Conservation (phyloP, 441 rosid genomes). For the Populus trichocarpa region DNA sequence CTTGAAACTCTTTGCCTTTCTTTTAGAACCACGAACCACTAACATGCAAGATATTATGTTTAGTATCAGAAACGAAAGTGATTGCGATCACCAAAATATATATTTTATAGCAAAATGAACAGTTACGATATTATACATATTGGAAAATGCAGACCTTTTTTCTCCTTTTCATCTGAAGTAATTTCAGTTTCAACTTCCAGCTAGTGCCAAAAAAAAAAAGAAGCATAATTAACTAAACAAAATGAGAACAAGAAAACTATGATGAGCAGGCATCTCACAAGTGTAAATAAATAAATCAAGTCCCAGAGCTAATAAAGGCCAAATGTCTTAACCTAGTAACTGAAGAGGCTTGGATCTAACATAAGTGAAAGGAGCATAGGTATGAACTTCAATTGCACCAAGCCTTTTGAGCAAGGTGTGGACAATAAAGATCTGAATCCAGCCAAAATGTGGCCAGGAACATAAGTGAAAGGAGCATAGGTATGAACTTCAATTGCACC, state of each 20-base stretch:
- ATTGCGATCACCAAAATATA: neutral
- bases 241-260: neutral
- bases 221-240: conserved; percentile 1
- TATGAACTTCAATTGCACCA: neutral
- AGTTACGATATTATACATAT: neutral
- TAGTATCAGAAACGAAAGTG: conserved; percentile 8
- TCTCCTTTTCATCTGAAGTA: conserved; percentile 33
- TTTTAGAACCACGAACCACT: conserved; percentile 52
- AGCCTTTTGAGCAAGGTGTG: neutral
- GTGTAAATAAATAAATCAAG: neutral
- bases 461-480: neutral
- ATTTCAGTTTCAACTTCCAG: conserved; percentile 52
- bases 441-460: neutral
- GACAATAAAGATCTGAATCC: neutral
- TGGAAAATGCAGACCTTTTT: conserved; percentile 43
- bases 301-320: neutral
- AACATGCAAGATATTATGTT: conserved; percentile 13
- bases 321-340: neutral
- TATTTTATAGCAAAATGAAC: neutral
- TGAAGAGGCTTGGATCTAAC: neutral
- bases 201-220: conserved; percentile 13
- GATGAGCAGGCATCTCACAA: neutral
- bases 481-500: neutral
- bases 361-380: neutral
- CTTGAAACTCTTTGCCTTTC: conserved; percentile 75